Evolutionary conservation across 371 early-diverging fungal genomes (phyloP), one percentile per base, ranked within the genome.

Genomic region (Coemansia sp.): DNA sequence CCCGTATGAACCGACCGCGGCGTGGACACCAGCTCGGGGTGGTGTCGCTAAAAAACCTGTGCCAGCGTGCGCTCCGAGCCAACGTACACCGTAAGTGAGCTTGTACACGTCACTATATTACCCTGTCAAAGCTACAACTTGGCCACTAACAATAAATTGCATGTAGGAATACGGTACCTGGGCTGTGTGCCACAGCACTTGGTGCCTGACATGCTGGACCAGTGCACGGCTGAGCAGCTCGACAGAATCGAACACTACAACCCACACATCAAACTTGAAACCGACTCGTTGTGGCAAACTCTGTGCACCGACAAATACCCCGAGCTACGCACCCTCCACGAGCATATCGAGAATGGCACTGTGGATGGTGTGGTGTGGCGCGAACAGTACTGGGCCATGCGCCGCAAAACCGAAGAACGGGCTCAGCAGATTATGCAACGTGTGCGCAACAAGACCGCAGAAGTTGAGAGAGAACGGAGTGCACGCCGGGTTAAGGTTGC

Each of bases 211-310:
- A 68, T 53, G 5, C 68, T 76, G 4, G 65, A 66, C 8, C 65
- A 61, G 21, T 76, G 77, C 66, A 72, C 70, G 52, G 63, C 72
- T 0, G 68, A 76, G 60, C 72, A 76, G 54, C 68, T 76, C 16
- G 68, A 64, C 29, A 42, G 47, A 5, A 56, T 76, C 59, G 77
- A 76, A 53, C 61, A 55, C 56, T 27, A 53, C 58, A 76, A 76
- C 29, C 77, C 77, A 39, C 72, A 68, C 24, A 64, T 76, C 31
- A 24, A 64, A 18, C 55, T 54, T 1, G 77, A 76, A 59, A 76
- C 72, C 66, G 72, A 72, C 59, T 37, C 61, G 1, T 48, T 76
- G 56, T 76, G 77, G 77, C 47, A 45, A 45, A 50, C 53, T 42
- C 65, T 64, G 39, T 64, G 65, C 37, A 13, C 39, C 11, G 55